Percentiles rank a stretch among this genome's conserved stretches.
Conservation (phyloP, 2,329 filamentous ascomycete genomes). For the Stromatinia cepivora region DNA sequence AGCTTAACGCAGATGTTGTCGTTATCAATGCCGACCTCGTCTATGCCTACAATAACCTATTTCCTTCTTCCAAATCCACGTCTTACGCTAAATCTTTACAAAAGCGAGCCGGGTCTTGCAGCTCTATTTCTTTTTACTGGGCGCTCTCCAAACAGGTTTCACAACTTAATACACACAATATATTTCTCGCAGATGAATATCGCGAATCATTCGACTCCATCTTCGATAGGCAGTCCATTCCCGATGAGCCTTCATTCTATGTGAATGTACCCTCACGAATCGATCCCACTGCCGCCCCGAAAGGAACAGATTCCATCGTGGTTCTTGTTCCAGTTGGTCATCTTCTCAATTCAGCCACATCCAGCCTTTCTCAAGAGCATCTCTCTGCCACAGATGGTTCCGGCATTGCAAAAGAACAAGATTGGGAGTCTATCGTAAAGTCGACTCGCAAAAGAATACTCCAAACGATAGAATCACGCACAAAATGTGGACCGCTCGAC, state of each 20-base stretch:
- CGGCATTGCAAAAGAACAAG: constrained; percentile 47
- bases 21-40: constrained; percentile 73
- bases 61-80: constrained; percentile 41
- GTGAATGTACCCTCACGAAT: constrained; percentile 73
- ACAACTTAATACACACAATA: constrained; percentile 70
- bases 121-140: constrained; percentile 78
- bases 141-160: constrained; percentile 59
- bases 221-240: constrained; percentile 68
- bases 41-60: constrained; percentile 71
- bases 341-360: constrained; percentile 51
- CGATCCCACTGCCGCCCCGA: constrained; percentile 66
- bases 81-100: constrained; percentile 45
- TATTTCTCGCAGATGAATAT: constrained; percentile 74
- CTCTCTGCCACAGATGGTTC: constrained; percentile 20
- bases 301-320: constrained; percentile 64
- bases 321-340: constrained; percentile 74
- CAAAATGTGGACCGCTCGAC: constrained; percentile 52
- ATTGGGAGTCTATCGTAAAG: constrained; percentile 62
- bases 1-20: constrained; percentile 63
- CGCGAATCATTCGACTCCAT: constrained; percentile 73
- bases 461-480: constrained; percentile 59
- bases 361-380: constrained; percentile 33
- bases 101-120: constrained; percentile 62
- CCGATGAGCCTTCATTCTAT: constrained; percentile 71
- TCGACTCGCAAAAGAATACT: constrained; percentile 62